phyloP scores from a whole-genome alignment of 2,329 filamentous ascomycete genomes.

The Talaromyces sp. region DNA sequence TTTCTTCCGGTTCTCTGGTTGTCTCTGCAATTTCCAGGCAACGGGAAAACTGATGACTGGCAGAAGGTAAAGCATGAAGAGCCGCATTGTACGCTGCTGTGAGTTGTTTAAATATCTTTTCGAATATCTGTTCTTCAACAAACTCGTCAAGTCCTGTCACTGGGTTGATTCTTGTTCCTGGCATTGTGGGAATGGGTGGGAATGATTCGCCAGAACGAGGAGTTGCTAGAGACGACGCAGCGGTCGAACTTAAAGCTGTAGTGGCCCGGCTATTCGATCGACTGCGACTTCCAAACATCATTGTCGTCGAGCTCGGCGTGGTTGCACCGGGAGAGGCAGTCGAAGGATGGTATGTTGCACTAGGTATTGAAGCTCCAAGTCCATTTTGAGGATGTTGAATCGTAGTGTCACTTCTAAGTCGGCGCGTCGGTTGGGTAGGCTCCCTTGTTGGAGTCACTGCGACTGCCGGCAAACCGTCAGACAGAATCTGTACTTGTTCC shows the following conservation, averaged over 20 bases:
- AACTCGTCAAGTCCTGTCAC: slow-evolving; percentile 62
- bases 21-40: slow-evolving; percentile 63
- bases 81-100: slow-evolving; percentile 71
- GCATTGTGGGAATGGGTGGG: slow-evolving; percentile 46
- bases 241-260: slow-evolving; percentile 48
- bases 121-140: slow-evolving; percentile 78
- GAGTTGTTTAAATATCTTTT: slow-evolving; percentile 74
- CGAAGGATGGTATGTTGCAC: slow-evolving; percentile 29
- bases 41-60: slow-evolving; percentile 63
- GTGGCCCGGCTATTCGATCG: slow-evolving; percentile 54
- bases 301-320: slow-evolving; percentile 25
- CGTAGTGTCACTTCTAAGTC: slow-evolving; percentile 51
- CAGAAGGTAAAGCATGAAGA: slow-evolving; percentile 66
- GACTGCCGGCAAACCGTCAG: slow-evolving; percentile 31
- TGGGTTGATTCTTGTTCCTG: slow-evolving; percentile 50
- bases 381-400: slow-evolving; percentile 44
- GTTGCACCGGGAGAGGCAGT: slow-evolving; percentile 32
- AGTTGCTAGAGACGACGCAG: slow-evolving; percentile 55
- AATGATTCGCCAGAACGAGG: slow-evolving; percentile 83
- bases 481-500: slow-evolving; percentile 26
- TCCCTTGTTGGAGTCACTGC: slow-evolving; percentile 48
- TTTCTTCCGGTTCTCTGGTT: slow-evolving; percentile 57
- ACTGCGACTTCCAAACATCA: slow-evolving; percentile 38
- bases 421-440: slow-evolving; percentile 41
- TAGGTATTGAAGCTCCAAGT: slow-evolving; percentile 13